phyloP scores from a whole-genome alignment of 495 filamentous ascomycete genomes.

The Daldinia loculata region DNA sequence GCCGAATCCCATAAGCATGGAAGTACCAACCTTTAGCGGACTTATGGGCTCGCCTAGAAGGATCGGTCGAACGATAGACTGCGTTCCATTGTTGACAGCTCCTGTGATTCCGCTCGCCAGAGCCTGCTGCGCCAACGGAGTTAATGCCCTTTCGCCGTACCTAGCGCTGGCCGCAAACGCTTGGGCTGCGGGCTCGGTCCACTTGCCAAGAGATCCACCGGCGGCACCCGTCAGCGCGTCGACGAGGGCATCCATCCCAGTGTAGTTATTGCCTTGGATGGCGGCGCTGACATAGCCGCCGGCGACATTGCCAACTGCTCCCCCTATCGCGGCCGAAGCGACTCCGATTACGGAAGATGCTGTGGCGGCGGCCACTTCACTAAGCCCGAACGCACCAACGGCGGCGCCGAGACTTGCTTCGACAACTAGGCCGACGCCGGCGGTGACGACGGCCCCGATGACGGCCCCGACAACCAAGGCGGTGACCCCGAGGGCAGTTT shows the following conservation, averaged over 20 bases:
- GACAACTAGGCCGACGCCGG: background rate
- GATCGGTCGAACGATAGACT: background rate
- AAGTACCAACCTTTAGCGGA: background rate
- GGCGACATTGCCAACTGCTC: background rate
- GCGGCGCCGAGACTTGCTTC: background rate
- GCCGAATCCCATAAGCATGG: background rate
- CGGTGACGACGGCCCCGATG: background rate
- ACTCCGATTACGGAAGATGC: background rate
- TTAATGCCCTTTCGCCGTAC: background rate
- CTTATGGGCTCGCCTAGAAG: background rate
- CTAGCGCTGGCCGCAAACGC: background rate
- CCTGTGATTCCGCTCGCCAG: background rate
- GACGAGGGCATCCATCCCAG: background rate
- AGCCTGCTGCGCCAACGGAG: background rate
- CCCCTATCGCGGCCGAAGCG: background rate
- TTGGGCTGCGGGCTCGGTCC: background rate
- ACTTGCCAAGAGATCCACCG: background rate
- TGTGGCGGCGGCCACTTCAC: background rate
- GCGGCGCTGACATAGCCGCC: background rate
- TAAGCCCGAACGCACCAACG: background rate
- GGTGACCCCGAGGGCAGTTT: background rate
- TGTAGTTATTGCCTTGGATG: background rate
- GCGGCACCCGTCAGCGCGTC: background rate
- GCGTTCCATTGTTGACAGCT: background rate
- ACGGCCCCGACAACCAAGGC: background rate